Evolutionary conservation across 208 protist genomes (phyloP), one percentile per base, ranked within the genome.

Genomic region (Trypanosoma vivax): DNA sequence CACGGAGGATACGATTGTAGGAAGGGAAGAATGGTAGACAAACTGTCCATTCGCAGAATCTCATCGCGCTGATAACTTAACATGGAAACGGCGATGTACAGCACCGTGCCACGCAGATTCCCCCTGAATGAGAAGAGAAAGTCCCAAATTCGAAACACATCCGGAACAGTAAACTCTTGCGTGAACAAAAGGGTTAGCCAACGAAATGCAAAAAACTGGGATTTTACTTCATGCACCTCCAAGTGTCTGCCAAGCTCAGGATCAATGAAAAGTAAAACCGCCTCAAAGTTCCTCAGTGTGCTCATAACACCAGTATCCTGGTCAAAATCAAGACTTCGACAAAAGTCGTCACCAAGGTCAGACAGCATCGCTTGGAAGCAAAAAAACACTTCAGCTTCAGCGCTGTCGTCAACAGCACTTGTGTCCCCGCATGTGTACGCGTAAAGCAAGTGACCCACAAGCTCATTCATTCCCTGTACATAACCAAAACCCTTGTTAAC

Each of bases 161-260:
- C 78, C 1, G 73, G 75, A 14, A 85, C 76, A 30, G 76, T 76
- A 50, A 95, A 93, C 48, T 92, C 88, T 27, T 93, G 84, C 30
- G 77, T 85, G 45, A 95, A 88, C 3, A 95, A 65, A 4, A 92
- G 63, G 46, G 82, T 90, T 10, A 95, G 61, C 88, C 88, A 95
- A 9, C 88, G 72, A 31, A 91, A 74, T 7, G 85, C 82, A 40
- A 85, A 92, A 37, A 85, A 79, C 45, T 83, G 73, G 14, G 80
- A 67, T 16, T 47, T 53, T 21, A 91, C 47, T 11, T 73, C 72
- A 5, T 74, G 19, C 3, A 29, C 16, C 28, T 69, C 55, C 23
- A 93, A 43, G 52, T 88, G 77, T 5, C 35, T 11, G 34, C 71
- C 73, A 30, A 93, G 58, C 18, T 67, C 58, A 0, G 70, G 66